Conservation (phyloP, 768 basidiomycete species). For the Lentinula detonsa region DNA sequence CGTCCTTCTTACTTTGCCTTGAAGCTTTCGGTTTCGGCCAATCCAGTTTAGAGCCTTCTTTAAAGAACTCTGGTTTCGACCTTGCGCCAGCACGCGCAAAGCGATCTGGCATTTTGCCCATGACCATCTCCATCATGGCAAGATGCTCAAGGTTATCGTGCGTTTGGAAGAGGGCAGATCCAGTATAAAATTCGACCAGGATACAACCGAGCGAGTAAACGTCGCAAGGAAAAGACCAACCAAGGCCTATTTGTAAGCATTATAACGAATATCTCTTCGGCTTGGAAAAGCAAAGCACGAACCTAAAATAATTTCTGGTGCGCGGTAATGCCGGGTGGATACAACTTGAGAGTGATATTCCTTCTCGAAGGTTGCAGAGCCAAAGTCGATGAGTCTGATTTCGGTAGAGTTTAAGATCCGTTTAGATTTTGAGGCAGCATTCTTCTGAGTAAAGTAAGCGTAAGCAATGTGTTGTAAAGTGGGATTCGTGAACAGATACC, state of each 20-base stretch:
- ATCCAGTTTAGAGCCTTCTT: constrained; percentile 76
- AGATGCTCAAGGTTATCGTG: constrained; percentile 99
- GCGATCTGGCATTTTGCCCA: constrained; percentile 94
- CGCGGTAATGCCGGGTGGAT: constrained; percentile 96
- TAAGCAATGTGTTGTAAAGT: constrained; percentile 5
- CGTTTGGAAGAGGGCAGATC: constrained; percentile 97
- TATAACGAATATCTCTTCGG: constrained; percentile 4
- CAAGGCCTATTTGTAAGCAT: constrained; percentile 57
- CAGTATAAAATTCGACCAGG: constrained; percentile 97
- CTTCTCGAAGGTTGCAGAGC: constrained; percentile 94
- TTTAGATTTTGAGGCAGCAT: constrained; percentile 61
- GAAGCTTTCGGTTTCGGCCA: constrained; percentile 89
- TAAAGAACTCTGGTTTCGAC: constrained; percentile 92
- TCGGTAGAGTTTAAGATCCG: constrained; percentile 81
- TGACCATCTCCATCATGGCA: constrained; percentile 99
- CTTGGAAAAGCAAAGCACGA: constrained; percentile 16
- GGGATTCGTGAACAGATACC: constrained; percentile 28
- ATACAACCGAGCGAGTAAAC: constrained; percentile 98
- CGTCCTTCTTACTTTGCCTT: constrained; percentile 91
- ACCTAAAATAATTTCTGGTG: constrained; percentile 99
- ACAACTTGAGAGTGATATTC: constrained; percentile 99
- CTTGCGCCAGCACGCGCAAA: constrained; percentile 72
- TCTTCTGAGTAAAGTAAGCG: constrained; percentile 38
- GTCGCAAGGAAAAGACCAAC: constrained; percentile 98
- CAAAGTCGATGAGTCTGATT: constrained; percentile 96